Percentiles rank a stretch among this genome's conserved stretches.
These are phyloP conservation scores for Sutorius eximius DNA, from an alignment of 1,284 basidiomycete genomes.

Conservation along the genomic window DNA sequence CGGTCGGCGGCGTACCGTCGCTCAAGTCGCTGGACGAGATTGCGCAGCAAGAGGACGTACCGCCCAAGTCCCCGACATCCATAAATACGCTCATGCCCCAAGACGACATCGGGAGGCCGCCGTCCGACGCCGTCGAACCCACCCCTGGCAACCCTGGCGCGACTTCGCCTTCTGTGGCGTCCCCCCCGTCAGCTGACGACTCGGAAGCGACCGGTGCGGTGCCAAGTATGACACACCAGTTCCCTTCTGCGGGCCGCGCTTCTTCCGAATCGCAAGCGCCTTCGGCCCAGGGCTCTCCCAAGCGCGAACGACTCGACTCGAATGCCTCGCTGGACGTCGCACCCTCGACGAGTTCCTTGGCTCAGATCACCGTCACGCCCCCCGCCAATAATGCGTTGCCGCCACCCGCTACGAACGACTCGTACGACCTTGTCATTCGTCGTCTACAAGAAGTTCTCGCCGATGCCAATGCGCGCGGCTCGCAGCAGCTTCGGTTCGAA, in stretches of 20 bases:
- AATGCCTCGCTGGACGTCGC: slow-evolving; percentile 19
- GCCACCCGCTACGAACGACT: slow-evolving; percentile 38
- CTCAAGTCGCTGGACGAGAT: slow-evolving; percentile 46
- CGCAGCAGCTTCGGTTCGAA: slow-evolving; percentile 72
- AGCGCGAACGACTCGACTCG: slow-evolving; percentile 21
- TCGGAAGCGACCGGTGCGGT: slow-evolving; percentile 14
- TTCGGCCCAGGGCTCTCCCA: neutral
- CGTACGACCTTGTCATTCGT: slow-evolving; percentile 48
- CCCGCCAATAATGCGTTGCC: slow-evolving; percentile 35
- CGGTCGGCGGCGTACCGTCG: slow-evolving; percentile 47
- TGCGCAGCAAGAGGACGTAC: slow-evolving; percentile 35
- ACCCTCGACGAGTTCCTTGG: slow-evolving; percentile 12
- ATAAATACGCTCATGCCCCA: slow-evolving; percentile 33
- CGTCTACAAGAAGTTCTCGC: slow-evolving; percentile 62
- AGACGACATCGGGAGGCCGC: slow-evolving; percentile 28
- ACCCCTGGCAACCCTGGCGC: neutral
- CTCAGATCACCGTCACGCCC: slow-evolving; percentile 48
- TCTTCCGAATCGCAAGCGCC: slow-evolving; percentile 26
- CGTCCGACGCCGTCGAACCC: neutral
- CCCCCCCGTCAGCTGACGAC: slow-evolving; percentile 1
- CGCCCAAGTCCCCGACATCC: slow-evolving; percentile 25
- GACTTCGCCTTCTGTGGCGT: neutral
- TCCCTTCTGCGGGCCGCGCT: slow-evolving; percentile 19
- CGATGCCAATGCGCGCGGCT: slow-evolving; percentile 62
- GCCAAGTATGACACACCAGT: slow-evolving; percentile 15